Base-by-base conservation (phyloP, 2,329 filamentous ascomycete species). In the Cadophora luteo-olivacea region DNA sequence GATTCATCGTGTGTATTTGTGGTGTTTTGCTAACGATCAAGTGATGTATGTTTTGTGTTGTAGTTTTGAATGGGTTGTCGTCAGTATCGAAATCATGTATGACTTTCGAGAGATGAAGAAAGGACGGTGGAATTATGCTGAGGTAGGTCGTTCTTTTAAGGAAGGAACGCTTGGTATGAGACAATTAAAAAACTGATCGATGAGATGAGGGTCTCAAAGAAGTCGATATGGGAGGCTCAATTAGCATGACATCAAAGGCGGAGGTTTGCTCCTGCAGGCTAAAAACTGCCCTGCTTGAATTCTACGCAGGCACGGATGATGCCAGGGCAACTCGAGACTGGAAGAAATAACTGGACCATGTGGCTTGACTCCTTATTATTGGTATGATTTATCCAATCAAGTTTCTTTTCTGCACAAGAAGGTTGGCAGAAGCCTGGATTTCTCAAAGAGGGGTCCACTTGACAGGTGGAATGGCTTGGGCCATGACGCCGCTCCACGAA, bases 1-100 rank as follows among this genome's bases (percentile, higher is more conserved):
- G 69, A 48, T 72, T 70, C 24, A 67, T 72, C 36, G 25, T 62
- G 25, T n/a, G 33, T 16, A 3, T 14, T 11, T 25, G 32, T 38
- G 8, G 12, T 25, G n/a, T 25, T 11, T 54, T 54, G 61, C 14
- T 19, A 52, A 24, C 22, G 33, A 64, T 64, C 49, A 64, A 52
- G 61, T 55, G 49, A 41, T 54, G 49, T 55, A 24, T 32, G 49
- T 41, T 51, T 19, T 45, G n/a, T 16, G 32, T 41, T 36, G 48
- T n/a, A 38, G 22, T 33, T 45, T 16, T 55, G 11, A n/a, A 24
- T 19, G 22, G 22, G 11, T 41, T 12, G 36, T 64, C 32, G 48
- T 41, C 52, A 62, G 19, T 62, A 62, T 62, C 60, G 60, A 48
- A 48, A 49, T 33, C 60, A 62, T 62, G 12, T 24, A 60, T 22